A percentile compares a stretch with the other conserved stretches of the same genome.
phyloP scores from a whole-genome alignment of 768 basidiomycete genomes.

The Gyrodon lividus region DNA sequence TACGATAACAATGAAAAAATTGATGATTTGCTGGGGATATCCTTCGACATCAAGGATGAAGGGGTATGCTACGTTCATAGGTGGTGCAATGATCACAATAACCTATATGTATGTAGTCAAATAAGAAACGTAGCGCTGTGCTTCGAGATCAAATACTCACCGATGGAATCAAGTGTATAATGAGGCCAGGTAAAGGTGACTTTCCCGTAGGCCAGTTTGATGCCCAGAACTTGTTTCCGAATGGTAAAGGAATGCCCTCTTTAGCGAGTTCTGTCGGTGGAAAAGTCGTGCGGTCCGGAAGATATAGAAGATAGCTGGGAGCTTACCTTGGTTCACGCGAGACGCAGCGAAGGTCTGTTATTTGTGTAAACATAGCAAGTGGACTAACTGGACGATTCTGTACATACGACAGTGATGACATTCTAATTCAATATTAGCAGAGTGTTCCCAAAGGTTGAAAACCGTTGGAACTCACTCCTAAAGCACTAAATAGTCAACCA shows the following conservation, averaged over 20 bases:
- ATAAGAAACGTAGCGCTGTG: constrained; percentile 26
- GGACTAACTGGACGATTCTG: not conserved
- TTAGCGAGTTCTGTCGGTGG: constrained; percentile 50
- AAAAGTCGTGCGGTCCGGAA: too few species aligned
- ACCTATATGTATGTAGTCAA: constrained; percentile 33
- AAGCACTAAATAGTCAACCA: constrained; percentile 28
- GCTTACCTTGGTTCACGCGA: constrained; percentile 51
- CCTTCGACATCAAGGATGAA: constrained; percentile 59
- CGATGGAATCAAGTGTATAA: constrained; percentile 55
- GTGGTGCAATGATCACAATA: constrained; percentile 57
- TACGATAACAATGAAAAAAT: constrained; percentile 55
- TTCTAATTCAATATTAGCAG: constrained; percentile 20
- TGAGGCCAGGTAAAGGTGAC: constrained; percentile 54
- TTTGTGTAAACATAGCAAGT: not conserved
- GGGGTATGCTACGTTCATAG: constrained; percentile 52
- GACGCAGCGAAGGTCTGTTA: constrained; percentile 49
- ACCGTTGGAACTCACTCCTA: constrained; percentile 28
- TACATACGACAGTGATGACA: constrained; percentile 32
- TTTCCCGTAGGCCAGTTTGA: constrained; percentile 61
- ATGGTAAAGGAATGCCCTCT: constrained; percentile 60
- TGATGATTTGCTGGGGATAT: constrained; percentile 52
- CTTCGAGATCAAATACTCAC: constrained; percentile 24
- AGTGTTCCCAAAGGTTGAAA: not conserved
- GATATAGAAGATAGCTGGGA: not conserved
- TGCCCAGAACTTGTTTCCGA: constrained; percentile 59